Evolutionary conservation across 2,329 filamentous ascomycete genomes (phyloP).

Genomic region (Pseudocercospora pini-densiflorae): DNA sequence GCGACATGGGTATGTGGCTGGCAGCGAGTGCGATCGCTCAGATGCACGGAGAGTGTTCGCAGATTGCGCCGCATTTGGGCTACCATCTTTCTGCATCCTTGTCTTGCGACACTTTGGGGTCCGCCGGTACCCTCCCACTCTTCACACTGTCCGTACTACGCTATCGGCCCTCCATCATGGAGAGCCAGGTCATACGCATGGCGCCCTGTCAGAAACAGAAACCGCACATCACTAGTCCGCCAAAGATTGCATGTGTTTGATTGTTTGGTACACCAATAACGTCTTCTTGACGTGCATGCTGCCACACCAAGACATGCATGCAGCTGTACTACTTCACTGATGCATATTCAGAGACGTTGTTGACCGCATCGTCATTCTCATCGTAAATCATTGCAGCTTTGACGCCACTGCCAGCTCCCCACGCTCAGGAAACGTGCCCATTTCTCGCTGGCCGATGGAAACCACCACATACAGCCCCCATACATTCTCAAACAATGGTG

Average conservation of each 20-base stretch:
- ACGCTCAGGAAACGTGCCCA: background rate
- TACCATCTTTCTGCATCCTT: background rate
- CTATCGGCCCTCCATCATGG: background rate
- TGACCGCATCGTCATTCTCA: background rate
- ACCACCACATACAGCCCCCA: background rate
- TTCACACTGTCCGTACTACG: background rate
- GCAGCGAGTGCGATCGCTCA: background rate
- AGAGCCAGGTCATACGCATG: background rate
- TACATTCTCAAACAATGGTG: constrained; percentile 2
- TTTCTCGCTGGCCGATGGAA: background rate
- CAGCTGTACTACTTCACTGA: background rate
- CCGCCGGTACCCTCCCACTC: background rate
- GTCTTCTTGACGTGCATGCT: constrained; percentile 2
- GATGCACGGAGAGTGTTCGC: background rate
- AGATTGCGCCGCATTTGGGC: background rate
- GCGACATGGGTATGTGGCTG: background rate
- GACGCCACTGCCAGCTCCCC: background rate
- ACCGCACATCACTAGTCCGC: background rate
- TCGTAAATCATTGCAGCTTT: background rate
- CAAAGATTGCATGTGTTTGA: background rate
- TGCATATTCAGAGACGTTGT: background rate
- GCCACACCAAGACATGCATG: background rate
- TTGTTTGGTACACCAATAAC: background rate
- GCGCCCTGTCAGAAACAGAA: background rate
- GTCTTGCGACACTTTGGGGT: background rate